Evolutionary conservation across 1,284 basidiomycete species (phyloP), one percentile per base, ranked within the genome.

Genomic region (Chalciporus sp.): DNA sequence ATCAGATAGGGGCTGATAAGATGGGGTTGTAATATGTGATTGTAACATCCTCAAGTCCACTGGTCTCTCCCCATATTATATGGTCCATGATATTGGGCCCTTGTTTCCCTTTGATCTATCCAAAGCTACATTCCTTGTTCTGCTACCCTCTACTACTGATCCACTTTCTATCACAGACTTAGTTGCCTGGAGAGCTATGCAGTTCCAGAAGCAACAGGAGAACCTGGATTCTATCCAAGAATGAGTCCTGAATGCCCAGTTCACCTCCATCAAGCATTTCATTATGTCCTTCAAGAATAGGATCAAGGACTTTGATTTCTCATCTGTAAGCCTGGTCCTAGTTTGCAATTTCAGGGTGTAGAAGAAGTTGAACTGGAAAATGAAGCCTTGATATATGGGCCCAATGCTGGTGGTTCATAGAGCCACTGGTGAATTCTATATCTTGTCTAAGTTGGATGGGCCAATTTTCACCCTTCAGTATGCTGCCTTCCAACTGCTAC

Each of bases 41-140:
- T n/a, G n/a, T n/a, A n/a, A n/a, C n/a, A n/a, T n/a, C n/a, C n/a
- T 23, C 23, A 23, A 62, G 11, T 51, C 58, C 0, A 69, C 67
- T 3, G 73, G 75, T 0, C 66, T 62, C 42, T 74, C 65, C 0
- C 76, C 76, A 0, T 78, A 72, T 49, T 76, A 68, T 53, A 63
- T 67, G 7, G 67, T 67, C 0, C 68, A 67, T 9, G 74, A 77
- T 0, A 58, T 67, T 0, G 66, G 77, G 7, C 79, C 73, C 0
- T 43, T 75, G 3, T 58, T 78, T 7, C 74, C 73, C 0, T 65
- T 79, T 14, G 72, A 78, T 45, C 58, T 78, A 17, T 55, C 62
- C 0, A 70, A 79, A 61, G 76, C 76, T 0, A 77, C 72, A 0
- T 78, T 65, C 43, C 62, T 75, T 0, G 45, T 64, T 0, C 66